Conservation (phyloP, 2,329 filamentous ascomycete species). For the Epicoccum nigrum region DNA sequence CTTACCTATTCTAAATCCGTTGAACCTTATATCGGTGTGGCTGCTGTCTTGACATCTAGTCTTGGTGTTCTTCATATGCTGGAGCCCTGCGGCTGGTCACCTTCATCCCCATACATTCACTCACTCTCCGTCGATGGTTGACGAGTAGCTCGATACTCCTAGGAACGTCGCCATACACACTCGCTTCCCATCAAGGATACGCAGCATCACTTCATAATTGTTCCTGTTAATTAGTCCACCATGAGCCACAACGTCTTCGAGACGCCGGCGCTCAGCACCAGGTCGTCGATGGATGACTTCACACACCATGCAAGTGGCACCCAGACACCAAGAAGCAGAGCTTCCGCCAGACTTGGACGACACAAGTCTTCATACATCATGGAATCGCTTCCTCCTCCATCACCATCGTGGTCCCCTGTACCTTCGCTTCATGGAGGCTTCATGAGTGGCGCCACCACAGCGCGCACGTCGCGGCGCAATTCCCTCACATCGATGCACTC, state of each 20-base stretch:
- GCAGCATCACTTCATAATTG: not conserved
- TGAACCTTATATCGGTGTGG: constrained; percentile 9
- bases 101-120: constrained; percentile 7
- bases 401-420: constrained; percentile 18
- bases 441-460: constrained; percentile 18
- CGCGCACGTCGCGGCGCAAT: constrained; percentile 25
- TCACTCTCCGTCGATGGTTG: constrained; percentile 16
- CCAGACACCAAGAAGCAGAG: constrained; percentile 12
- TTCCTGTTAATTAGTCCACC: not conserved
- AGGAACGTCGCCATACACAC: constrained; percentile 4
- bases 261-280: constrained; percentile 12
- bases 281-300: constrained; percentile 14
- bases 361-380: constrained; percentile 21
- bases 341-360: constrained; percentile 15
- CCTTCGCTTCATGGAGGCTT: constrained; percentile 10
- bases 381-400: constrained; percentile 22
- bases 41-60: constrained; percentile 4
- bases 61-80: constrained; percentile 15
- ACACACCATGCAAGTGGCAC: constrained; percentile 10
- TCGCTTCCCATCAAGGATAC: constrained; percentile 7
- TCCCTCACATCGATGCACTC: constrained; percentile 24
- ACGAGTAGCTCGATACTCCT: constrained; percentile 3
- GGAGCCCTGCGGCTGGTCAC: constrained; percentile 5
- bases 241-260: constrained; percentile 17
- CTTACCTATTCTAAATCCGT: constrained; percentile 18